Evolutionary conservation across 176 grass and related monocot genomes (phyloP).

Genomic region (Echinochloa phyllopogon): DNA sequence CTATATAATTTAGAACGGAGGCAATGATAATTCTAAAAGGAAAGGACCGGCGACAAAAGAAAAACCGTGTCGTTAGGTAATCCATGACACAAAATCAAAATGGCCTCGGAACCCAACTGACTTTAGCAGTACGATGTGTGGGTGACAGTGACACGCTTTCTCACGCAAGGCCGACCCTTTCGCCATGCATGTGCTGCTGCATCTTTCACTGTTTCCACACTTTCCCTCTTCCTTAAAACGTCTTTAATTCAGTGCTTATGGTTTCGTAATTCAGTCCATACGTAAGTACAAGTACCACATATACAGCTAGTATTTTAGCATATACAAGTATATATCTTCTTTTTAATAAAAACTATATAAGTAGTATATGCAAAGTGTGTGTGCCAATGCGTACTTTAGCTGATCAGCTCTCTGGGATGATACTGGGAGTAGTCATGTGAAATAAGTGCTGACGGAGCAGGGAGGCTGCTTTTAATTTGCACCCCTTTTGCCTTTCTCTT

Average conservation of each 20-base stretch:
- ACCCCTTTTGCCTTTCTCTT: slow-evolving; percentile 34
- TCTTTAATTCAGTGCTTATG: not conserved
- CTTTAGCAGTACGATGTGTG: no score
- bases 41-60: not conserved
- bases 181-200: no score
- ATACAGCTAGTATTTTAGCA: not conserved
- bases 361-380: not conserved
- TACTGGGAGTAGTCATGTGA: no score
- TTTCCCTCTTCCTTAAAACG: not conserved
- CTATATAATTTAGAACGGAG: no score
- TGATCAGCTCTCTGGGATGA: not conserved
- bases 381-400: not conserved
- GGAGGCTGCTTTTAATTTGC: not conserved
- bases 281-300: not conserved
- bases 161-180: no score
- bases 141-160: no score
- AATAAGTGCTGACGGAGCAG: not conserved
- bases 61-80: not conserved
- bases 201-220: no score
- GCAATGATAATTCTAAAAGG: no score
- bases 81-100: no score
- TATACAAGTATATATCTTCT: no score
- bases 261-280: not conserved
- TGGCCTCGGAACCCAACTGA: no score
- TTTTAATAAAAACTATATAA: no score